A percentile compares a stretch with the other conserved stretches of the same genome.
These are phyloP conservation scores for Calendula officinalis DNA, from an alignment of 129 eudicot genomes.

Conservation along the genomic window DNA sequence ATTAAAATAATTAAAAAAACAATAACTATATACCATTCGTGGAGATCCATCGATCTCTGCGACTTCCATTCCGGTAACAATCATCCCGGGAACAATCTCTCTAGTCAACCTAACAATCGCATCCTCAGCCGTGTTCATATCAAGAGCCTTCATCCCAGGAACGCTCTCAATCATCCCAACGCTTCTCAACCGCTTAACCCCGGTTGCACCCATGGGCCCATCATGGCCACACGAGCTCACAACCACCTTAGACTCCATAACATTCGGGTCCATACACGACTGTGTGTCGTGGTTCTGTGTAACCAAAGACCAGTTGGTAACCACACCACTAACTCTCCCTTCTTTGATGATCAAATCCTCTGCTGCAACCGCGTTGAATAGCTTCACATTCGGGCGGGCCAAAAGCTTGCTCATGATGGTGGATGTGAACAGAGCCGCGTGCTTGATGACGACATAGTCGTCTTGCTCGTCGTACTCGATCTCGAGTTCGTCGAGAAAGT, in stretches of 20 bases:
- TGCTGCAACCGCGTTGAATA: conserved; percentile 72
- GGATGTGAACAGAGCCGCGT: conserved; percentile 68
- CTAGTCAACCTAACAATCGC: conserved; percentile 61
- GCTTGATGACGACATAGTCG: conserved; percentile 65
- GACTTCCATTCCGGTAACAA: conserved; percentile 75
- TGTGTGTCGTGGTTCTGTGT: conserved; percentile 74
- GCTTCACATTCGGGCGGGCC: conserved; percentile 70
- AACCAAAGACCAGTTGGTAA: conserved; percentile 72
- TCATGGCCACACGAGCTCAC: conserved; percentile 77
- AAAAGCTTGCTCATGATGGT: conserved; percentile 68
- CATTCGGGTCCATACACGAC: conserved; percentile 76
- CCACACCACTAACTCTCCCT: conserved; percentile 58
- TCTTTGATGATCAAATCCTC: conserved; percentile 64
- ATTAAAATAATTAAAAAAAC: background rate
- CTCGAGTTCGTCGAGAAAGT: conserved; percentile 61
- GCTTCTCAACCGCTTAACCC: conserved; percentile 57
- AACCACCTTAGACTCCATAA: conserved; percentile 68
- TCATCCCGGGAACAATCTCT: conserved; percentile 72
- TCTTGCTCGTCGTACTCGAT: conserved; percentile 65
- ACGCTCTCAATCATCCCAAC: conserved; percentile 62
- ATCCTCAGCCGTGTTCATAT: conserved; percentile 80
- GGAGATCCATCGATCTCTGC: conserved; percentile 56
- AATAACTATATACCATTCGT: conserved; percentile 8
- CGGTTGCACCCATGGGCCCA: conserved; percentile 83
- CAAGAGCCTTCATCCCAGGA: conserved; percentile 72